Base-by-base conservation (phyloP, 2,329 filamentous ascomycete genomes). In the Colletotrichum endophyticum region DNA sequence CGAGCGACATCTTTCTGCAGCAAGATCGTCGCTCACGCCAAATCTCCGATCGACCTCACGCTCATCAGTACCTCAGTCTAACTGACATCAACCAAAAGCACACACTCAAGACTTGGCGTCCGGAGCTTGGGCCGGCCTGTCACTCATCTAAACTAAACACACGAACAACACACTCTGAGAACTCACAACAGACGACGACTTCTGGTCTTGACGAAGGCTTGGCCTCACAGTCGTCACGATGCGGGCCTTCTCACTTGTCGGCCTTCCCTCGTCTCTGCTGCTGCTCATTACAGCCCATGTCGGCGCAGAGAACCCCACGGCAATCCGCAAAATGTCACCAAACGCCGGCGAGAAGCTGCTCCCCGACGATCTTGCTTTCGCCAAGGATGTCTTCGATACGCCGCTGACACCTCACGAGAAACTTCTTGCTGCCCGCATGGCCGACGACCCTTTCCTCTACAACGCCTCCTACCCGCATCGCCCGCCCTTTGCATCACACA, bases 291-390 rank as follows among this genome's bases (percentile, higher is more conserved):
- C 86, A 4, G 83, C 84, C 3, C 84, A 87, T 62, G 80, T 85
- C 16, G 79, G 80, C 4, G 85, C 85, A 36, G 83, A 83, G 32
- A 79, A 84, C 8, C 94, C 94, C 1, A 89, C 91, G 2, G 94
- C 91, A 1, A 88, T 96, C 71, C 91, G 91, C 81, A 96, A 96
- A 82, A 95, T 96, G 91, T 88, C 91, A 63, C 88, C 88, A 7
- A 92, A 95, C 81, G 90, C 92, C 66, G 91, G 91, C 76, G 93
- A 95, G 82, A 97, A 95, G 88, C 93, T 96, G 82, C 91, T 93
- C 79, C 86, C 93, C 72, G 90, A 94, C 61, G 94, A 95, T 83
- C 93, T 88, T 79, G 88, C 87, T 78, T 91, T 91, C 79, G 81
- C 81, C 3, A 77, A 79, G 32, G 77, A 78, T 64, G 36, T 75